Base-by-base conservation (phyloP, 805 yeast species). In the Saitoella complicata region DNA sequence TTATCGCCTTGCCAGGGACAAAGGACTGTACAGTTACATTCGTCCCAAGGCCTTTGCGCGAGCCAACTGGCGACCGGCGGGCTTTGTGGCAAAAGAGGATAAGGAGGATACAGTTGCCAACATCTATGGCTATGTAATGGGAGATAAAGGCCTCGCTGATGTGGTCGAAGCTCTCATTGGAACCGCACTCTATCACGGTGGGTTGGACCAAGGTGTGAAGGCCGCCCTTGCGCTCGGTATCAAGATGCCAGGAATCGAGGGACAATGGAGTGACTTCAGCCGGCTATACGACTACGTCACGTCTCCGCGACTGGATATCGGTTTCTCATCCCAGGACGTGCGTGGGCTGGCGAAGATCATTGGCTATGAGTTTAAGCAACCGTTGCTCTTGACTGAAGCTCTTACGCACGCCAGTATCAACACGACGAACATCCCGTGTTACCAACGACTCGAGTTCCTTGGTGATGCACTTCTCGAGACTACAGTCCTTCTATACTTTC, bases 361-460 rank as follows among this genome's bases (percentile, higher is more conserved):
- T n/a, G 43, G 41, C n/a, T 44, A 44, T 31, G 13, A 13, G 9
- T 44, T 44, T 13, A 40, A 13, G n/a, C 34, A 41, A 9, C 38
- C 41, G 1, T 11, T 32, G 11, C 35, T 44, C 12, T 13, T 44
- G 5, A 32, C 35, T 37, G 29, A 38, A 4, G 46, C 46, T 2
- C 36, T 44, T 35, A 44, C 42, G 32, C 46, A 44, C 10, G 31
- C 46, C n/a, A 34, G 43, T 2, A 34, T 37, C 32, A 11, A 34
- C n/a, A 5, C 31, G 34, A 34, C 39, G 4, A 29, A 11, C 10
- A 31, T 40, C 30, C 43, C 43, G 7, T 30, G 36, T 6, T 44
- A 44, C 32, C 42, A 44, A 38, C 41, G 42, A 30, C 39, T 44
- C 32, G 46, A 44, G 37, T 44, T 44, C 30, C 21, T 44, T 7